phyloP scores from a whole-genome alignment of 495 filamentous ascomycete genomes.

The Entonaema liquescens region DNA sequence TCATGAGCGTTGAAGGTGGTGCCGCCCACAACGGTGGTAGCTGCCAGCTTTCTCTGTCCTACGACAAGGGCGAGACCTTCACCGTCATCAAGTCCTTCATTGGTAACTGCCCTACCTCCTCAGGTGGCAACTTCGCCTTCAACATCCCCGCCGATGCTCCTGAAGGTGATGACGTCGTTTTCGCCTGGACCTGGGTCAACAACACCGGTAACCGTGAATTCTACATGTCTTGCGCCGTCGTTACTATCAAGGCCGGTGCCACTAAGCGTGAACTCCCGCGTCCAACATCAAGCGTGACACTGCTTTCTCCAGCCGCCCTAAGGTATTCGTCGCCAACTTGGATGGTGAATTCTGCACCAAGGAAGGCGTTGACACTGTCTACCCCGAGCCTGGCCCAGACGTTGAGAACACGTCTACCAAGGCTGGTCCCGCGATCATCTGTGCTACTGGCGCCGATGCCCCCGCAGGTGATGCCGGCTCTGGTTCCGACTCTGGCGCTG shows the following conservation, averaged over 20 bases:
- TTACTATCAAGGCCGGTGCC: conserved; percentile 59
- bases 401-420: conserved; percentile 54
- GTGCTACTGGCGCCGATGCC: conserved; percentile 47
- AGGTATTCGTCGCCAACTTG: conserved; percentile 68
- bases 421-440: conserved; percentile 43
- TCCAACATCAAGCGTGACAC: conserved; percentile 41
- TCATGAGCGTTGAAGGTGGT: conserved; percentile 64
- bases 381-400: conserved; percentile 76
- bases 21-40: conserved; percentile 70
- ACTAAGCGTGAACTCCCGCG: conserved; percentile 41
- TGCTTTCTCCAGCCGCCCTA: conserved; percentile 62
- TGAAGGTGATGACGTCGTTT: conserved; percentile 64
- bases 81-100: conserved; percentile 72
- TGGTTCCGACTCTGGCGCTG: conserved; percentile 37
- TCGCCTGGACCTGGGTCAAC: conserved; percentile 75
- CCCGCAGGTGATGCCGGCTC: conserved; percentile 34
- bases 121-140: conserved; percentile 63
- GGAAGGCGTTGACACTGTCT: conserved; percentile 66
- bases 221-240: conserved; percentile 72
- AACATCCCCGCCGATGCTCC: conserved; percentile 68
- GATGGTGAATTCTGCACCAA: conserved; percentile 61
- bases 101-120: conserved; percentile 64
- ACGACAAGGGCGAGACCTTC: conserved; percentile 69
- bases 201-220: conserved; percentile 71
- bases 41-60: conserved; percentile 71